phyloP scores from a whole-genome alignment of 2,329 filamentous ascomycete genomes.

The Fusarium scirpi region DNA sequence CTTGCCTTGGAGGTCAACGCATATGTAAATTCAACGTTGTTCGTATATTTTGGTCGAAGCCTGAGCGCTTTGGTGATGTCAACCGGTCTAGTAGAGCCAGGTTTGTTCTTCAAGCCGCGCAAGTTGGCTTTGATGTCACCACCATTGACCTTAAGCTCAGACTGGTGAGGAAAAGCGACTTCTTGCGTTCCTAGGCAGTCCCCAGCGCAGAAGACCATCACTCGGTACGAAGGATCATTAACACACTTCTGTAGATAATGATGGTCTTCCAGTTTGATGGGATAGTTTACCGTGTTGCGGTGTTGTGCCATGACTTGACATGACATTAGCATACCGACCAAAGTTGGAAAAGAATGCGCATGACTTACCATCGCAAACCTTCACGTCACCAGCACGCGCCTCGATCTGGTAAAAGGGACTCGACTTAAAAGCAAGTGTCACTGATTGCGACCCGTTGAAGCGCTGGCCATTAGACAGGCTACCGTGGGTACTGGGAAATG shows the following conservation, averaged over 20 bases:
- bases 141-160: conserved; percentile 90
- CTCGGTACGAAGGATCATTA: conserved; percentile 70
- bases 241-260: conserved; percentile 67
- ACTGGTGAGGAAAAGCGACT: conserved; percentile 89
- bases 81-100: conserved; percentile 91
- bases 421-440: conserved; percentile 64
- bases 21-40: conserved; percentile 88
- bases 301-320: conserved; percentile 66
- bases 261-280: conserved; percentile 63
- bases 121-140: conserved; percentile 93
- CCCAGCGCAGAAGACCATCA: conserved; percentile 86
- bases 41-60: conserved; percentile 77
- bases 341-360: neutral
- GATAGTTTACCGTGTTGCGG: conserved; percentile 60
- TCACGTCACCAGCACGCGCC: conserved; percentile 71
- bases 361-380: conserved; percentile 78
- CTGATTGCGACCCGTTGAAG: conserved; percentile 32
- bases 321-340: conserved; percentile 16
- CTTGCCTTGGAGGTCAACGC: conserved; percentile 88
- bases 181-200: conserved; percentile 76
- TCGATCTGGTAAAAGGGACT: conserved; percentile 88
- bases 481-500: conserved; percentile 35
- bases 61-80: conserved; percentile 86
- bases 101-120: conserved; percentile 94
- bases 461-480: conserved; percentile 40